A percentile compares a stretch with the other conserved stretches of the same genome.
These are phyloP conservation scores for Oryza meyeriana DNA, from an alignment of 176 grass and related monocot genomes.

Conservation along the genomic window DNA sequence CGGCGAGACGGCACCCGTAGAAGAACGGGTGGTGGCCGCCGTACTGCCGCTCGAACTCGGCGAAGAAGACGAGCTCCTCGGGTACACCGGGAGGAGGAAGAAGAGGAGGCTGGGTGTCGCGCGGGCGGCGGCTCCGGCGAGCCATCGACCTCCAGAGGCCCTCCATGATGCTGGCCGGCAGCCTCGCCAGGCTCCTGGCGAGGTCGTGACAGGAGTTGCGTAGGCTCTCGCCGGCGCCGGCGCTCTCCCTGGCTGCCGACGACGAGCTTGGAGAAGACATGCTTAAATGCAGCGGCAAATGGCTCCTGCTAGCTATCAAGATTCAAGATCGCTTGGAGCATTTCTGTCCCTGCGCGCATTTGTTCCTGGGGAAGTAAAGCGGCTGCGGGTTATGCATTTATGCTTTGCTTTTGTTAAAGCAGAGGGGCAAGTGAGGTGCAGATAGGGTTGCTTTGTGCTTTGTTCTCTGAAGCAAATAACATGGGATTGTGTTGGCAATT, in stretches of 20 bases:
- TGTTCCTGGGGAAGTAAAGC: background rate
- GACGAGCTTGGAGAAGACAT: background rate
- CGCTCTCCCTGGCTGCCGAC: no score
- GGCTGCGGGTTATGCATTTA: background rate
- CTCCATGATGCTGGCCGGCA: background rate
- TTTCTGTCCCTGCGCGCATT: background rate
- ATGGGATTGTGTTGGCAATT: background rate
- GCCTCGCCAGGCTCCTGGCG: background rate
- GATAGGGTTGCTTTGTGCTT: background rate
- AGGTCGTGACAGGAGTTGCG: background rate
- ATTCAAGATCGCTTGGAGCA: background rate
- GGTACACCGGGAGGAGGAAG: constrained; percentile 8
- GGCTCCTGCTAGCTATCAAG: no score
- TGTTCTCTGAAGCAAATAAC: no score
- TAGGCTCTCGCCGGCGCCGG: background rate
- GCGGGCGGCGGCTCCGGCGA: background rate
- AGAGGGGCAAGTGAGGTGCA: background rate
- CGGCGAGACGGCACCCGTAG: constrained; percentile 58
- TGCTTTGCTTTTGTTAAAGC: background rate
- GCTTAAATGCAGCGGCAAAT: background rate
- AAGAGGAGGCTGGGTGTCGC: background rate
- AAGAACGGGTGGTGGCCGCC: constrained; percentile 63
- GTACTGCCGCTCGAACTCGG: constrained; percentile 53
- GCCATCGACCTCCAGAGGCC: background rate
- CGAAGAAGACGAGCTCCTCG: constrained; percentile 63